Evolutionary conservation across 2,329 filamentous ascomycete genomes (phyloP).

Genomic region (Aurifilum marmelostoma): DNA sequence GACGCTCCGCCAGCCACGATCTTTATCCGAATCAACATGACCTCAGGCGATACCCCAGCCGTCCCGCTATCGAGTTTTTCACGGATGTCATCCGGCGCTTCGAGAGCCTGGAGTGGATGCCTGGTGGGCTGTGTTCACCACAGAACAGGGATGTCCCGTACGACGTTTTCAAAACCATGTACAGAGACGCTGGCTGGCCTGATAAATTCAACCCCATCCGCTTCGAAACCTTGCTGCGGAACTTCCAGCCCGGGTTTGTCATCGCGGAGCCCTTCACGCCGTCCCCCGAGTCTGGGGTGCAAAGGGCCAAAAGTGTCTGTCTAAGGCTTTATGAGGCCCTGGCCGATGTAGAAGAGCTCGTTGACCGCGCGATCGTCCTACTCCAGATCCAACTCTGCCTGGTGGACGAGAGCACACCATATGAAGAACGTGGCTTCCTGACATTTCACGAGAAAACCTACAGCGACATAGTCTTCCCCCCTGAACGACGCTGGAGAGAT

Average conservation of each 20-base stretch:
- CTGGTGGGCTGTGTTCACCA: neutral
- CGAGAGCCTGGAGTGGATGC: constrained; percentile 6
- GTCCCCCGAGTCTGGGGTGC: too few species aligned
- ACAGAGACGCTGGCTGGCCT: neutral
- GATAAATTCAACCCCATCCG: neutral
- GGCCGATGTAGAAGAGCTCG: too few species aligned
- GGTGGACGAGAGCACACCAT: too few species aligned
- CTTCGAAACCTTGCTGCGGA: neutral
- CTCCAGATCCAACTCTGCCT: too few species aligned
- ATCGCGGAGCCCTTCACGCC: too few species aligned
- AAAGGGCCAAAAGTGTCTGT: too few species aligned
- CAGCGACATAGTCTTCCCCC: neutral
- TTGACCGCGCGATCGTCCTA: too few species aligned
- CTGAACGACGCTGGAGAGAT: neutral
- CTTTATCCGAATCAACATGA: constrained; percentile 5
- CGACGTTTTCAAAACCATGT: neutral
- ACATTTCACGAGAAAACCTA: too few species aligned
- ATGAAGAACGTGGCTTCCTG: too few species aligned
- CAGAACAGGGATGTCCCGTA: neutral
- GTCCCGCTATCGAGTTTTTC: neutral
- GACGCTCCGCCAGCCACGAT: neutral
- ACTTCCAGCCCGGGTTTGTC: too few species aligned
- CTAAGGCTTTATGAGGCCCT: too few species aligned
- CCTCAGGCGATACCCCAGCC: constrained; percentile 8
- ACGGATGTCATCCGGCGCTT: constrained; percentile 7